These are phyloP conservation scores for Pugionium cornutum DNA, from an alignment of 345 rosid species.

Conservation along the genomic window DNA sequence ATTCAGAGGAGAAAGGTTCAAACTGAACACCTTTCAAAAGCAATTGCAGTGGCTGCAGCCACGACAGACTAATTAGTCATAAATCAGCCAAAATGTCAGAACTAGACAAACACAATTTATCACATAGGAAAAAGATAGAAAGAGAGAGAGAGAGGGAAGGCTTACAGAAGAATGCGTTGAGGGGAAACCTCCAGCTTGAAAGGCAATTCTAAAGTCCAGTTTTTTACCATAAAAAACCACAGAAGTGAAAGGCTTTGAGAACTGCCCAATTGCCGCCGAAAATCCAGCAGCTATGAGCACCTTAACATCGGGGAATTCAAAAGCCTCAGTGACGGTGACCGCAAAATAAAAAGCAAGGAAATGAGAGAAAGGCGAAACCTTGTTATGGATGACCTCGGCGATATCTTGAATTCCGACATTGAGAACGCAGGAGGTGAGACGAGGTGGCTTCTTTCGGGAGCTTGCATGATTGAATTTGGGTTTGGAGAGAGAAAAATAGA, in stretches of 20 bases:
- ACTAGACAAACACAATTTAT: slow-evolving; percentile 3
- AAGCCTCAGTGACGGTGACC: slow-evolving; percentile 6
- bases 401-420: slow-evolving; percentile 60
- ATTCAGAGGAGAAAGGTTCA: slow-evolving; percentile 8
- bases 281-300: slow-evolving; percentile 73
- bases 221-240: slow-evolving; percentile 56
- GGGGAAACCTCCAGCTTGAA: slow-evolving; percentile 92
- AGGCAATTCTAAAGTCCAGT: slow-evolving; percentile 55
- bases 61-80: slow-evolving; percentile 59
- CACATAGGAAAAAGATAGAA: no score
- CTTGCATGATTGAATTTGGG: slow-evolving; percentile 24
- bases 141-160: not conserved
- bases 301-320: slow-evolving; percentile 39
- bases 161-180: slow-evolving; percentile 73
- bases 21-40: slow-evolving; percentile 67
- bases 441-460: slow-evolving; percentile 34
- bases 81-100: slow-evolving; percentile 23
- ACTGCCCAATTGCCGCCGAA: slow-evolving; percentile 83
- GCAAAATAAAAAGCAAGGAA: not conserved
- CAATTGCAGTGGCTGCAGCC: slow-evolving; percentile 84
- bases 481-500: slow-evolving; percentile 26
- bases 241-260: slow-evolving; percentile 75
- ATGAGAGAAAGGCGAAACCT: slow-evolving; percentile 41
- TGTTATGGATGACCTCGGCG: slow-evolving; percentile 65
- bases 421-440: slow-evolving; percentile 39